Conservation (phyloP, 345 rosid species). For the Brassica rapa region DNA sequence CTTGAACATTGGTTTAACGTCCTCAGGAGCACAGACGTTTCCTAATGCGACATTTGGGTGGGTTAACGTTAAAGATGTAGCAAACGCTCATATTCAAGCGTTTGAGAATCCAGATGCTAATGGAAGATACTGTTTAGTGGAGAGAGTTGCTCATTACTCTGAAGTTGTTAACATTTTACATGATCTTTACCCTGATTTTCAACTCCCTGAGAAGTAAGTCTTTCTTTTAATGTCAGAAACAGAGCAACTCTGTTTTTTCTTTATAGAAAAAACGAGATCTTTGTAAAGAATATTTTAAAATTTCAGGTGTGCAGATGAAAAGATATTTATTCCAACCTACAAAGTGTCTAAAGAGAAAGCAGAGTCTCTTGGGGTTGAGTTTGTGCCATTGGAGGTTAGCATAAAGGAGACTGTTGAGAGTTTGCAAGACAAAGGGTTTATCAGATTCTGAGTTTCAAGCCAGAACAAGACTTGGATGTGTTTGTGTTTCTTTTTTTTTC, state of each 20-base stretch:
- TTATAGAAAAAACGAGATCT: background rate
- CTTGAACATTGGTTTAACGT: background rate
- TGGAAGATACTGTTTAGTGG: conserved; percentile 86
- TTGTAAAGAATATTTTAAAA: background rate
- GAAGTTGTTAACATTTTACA: conserved; percentile 61
- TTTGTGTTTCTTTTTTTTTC: background rate
- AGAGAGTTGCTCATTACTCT: conserved; percentile 77
- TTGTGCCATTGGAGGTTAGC: conserved; percentile 74
- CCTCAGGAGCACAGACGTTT: conserved; percentile 68
- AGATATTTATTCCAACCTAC: conserved; percentile 68
- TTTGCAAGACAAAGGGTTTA: conserved; percentile 82
- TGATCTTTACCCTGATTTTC: conserved; percentile 66
- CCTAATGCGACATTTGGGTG: conserved; percentile 75
- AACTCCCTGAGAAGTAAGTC: conserved; percentile 76
- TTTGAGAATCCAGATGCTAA: conserved; percentile 74
- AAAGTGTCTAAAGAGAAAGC: conserved; percentile 83
- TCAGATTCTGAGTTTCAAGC: conserved; percentile 46
- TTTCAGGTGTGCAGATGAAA: conserved; percentile 73
- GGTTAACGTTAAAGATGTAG: conserved; percentile 89
- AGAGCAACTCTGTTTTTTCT: conserved; percentile 1
- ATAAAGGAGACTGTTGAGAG: conserved; percentile 90
- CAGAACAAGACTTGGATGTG: conserved; percentile 25
- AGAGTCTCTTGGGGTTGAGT: conserved; percentile 68
- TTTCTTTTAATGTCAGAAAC: background rate
- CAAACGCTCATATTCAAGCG: conserved; percentile 83